Conservation (phyloP, 257 asterid genomes). For the Salvia miltiorrhiza region DNA sequence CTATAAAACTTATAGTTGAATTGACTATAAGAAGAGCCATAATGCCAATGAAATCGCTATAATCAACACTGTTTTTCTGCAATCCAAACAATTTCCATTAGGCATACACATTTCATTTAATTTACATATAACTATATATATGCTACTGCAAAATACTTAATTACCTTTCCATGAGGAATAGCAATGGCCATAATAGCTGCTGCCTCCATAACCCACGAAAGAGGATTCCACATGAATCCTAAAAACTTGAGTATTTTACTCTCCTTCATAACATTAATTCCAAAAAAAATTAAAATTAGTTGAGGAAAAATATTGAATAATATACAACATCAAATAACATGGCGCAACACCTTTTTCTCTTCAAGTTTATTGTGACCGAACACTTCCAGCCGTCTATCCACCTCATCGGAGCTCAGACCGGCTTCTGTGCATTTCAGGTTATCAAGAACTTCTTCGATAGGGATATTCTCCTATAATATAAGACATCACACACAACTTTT, state of each 20-base stretch:
- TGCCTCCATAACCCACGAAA: slow-evolving; percentile 83
- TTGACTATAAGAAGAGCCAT: slow-evolving; percentile 46
- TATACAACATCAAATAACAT: no score
- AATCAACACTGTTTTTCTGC: slow-evolving; percentile 27
- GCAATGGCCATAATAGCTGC: slow-evolving; percentile 81
- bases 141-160: neutral
- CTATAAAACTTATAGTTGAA: slow-evolving; percentile 69
- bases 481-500: no score
- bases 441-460: slow-evolving; percentile 59
- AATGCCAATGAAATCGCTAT: slow-evolving; percentile 70
- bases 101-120: neutral
- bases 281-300: no score
- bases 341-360: slow-evolving; percentile 50
- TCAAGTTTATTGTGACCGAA: slow-evolving; percentile 72
- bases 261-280: no score
- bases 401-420: slow-evolving; percentile 53
- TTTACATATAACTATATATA: no score
- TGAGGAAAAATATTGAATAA: no score
- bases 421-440: slow-evolving; percentile 44
- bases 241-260: slow-evolving; percentile 64
- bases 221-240: slow-evolving; percentile 90
- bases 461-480: slow-evolving; percentile 61
- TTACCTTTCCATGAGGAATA: slow-evolving; percentile 68
- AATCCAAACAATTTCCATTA: neutral
- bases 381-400: slow-evolving; percentile 31